Conservation (phyloP, 139 green algal species). For the Asterochloris sp. region DNA sequence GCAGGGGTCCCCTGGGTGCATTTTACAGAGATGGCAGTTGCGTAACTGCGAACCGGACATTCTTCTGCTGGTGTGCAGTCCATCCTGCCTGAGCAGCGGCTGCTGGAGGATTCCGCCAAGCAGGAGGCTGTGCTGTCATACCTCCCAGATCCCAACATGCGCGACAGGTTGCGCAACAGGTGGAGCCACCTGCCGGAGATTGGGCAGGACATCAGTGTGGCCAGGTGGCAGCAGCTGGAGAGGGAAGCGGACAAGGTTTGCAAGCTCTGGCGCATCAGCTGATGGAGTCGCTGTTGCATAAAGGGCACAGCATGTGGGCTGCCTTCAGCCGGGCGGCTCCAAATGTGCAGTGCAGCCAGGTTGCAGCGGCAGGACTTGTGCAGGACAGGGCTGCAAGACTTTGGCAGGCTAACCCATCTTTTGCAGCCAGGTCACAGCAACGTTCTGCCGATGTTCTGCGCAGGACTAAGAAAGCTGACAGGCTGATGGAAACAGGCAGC, state of each 20-base stretch:
- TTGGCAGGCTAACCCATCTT: no score
- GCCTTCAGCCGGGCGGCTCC: no score
- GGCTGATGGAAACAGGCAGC: not conserved
- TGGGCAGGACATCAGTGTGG: slow-evolving; percentile 4
- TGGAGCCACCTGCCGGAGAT: slow-evolving; percentile 3
- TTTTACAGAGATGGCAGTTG: no score
- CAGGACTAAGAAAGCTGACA: not conserved
- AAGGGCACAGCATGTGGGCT: no score
- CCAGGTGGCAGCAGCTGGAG: slow-evolving; percentile 42
- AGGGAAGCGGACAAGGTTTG: not conserved
- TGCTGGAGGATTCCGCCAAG: slow-evolving; percentile 58
- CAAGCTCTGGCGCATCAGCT: no score
- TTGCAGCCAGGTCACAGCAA: not conserved
- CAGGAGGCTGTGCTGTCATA: slow-evolving; percentile 57
- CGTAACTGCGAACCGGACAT: no score
- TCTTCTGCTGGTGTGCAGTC: slow-evolving; percentile 30
- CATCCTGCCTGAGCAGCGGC: slow-evolving; percentile 65
- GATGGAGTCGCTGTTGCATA: no score
- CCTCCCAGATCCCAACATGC: slow-evolving; percentile 49
- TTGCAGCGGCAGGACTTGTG: no score
- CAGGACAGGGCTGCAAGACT: no score
- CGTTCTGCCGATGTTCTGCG: not conserved
- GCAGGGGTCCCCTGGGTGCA: no score
- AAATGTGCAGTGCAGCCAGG: no score
- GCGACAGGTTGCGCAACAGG: slow-evolving; percentile 25